A percentile compares a stretch with the other conserved stretches of the same genome.
These are phyloP conservation scores for Colletotrichum sp. DNA, from an alignment of 2,329 filamentous ascomycete genomes.

Conservation along the genomic window DNA sequence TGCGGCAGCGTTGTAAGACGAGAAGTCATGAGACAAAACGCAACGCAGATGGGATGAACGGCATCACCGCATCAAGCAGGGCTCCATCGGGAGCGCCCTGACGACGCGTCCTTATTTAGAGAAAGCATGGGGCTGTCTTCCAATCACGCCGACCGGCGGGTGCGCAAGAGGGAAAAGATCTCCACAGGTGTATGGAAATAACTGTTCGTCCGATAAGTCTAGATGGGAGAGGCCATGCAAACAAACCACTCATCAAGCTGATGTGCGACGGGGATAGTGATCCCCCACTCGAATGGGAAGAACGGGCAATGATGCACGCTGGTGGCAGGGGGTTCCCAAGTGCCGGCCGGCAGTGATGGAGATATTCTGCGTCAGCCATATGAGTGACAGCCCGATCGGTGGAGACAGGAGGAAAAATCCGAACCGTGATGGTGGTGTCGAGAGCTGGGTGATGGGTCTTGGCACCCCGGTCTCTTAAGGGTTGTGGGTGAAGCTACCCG, in stretches of 20 bases:
- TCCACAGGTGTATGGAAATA: neutral
- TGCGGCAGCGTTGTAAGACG: neutral
- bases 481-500: neutral
- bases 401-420: neutral
- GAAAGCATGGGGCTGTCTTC: neutral
- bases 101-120: neutral
- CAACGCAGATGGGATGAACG: neutral
- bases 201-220: neutral
- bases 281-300: neutral
- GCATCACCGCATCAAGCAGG: neutral
- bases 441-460: neutral
- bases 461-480: neutral
- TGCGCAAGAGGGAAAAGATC: neutral
- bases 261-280: neutral
- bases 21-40: neutral
- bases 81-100: neutral
- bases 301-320: neutral
- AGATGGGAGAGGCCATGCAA: neutral
- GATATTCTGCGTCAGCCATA: neutral
- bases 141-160: neutral
- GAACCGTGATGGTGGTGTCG: neutral
- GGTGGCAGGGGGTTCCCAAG: neutral
- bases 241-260: neutral
- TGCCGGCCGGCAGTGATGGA: neutral
- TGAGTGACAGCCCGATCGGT: neutral